A percentile compares a stretch with the other conserved stretches of the same genome.
Conservation (phyloP, 768 basidiomycete genomes). For the Lentinula lateritia region DNA sequence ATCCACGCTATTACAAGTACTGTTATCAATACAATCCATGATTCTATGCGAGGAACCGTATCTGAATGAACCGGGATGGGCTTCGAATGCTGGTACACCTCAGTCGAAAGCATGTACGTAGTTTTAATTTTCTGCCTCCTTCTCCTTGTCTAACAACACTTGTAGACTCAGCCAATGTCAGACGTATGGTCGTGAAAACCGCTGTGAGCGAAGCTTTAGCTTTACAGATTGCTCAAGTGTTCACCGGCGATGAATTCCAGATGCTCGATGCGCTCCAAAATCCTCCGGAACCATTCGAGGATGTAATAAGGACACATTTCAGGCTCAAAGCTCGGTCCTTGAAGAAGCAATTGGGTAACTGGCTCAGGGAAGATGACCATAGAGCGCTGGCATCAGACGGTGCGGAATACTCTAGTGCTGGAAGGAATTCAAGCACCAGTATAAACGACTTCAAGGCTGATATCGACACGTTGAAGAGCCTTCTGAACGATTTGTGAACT, state of each 20-base stretch:
- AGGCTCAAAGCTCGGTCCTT: constrained; percentile 75
- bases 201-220: constrained; percentile 46
- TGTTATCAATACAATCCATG: constrained; percentile 96
- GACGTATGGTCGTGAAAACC: constrained; percentile 87
- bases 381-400: constrained; percentile 52
- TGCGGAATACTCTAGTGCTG: constrained; percentile 27
- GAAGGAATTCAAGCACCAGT: constrained; percentile 28
- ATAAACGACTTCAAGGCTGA: constrained; percentile 65
- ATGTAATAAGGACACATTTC: constrained; percentile 89
- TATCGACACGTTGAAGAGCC: constrained; percentile 62
- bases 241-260: constrained; percentile 27
- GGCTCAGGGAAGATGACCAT: constrained; percentile 75
- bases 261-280: constrained; percentile 82
- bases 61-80: constrained; percentile 90
- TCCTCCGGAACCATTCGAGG: constrained; percentile 80
- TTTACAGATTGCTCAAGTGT: neutral
- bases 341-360: constrained; percentile 68
- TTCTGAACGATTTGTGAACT: constrained; percentile 42
- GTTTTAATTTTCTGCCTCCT: neutral
- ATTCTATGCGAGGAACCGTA: constrained; percentile 94
- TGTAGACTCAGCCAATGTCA: constrained; percentile 84
- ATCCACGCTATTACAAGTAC: constrained; percentile 64
- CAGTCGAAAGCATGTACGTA: constrained; percentile 67
- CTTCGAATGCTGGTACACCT: constrained; percentile 63
- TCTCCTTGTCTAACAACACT: neutral